Base-by-base conservation (phyloP, 306 rosid genomes). In the Betula pendula region DNA sequence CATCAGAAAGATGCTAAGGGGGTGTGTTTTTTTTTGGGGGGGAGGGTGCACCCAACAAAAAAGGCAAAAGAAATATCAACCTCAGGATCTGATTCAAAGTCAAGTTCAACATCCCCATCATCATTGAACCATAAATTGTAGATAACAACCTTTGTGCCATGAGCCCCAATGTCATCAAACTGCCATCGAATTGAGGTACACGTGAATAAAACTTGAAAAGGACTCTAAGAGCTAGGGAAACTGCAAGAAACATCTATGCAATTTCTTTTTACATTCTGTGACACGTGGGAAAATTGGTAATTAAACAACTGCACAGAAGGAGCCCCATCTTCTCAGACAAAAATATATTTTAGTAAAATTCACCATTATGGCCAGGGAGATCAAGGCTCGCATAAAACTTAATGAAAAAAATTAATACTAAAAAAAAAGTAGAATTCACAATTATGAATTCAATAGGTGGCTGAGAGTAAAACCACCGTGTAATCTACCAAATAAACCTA, bases 81-180 rank as follows among this genome's bases (percentile, higher is more conserved):
- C 97, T 84, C 81, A 24, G 86, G 90, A 73, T 95, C 97, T 25
- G 78, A 77, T 67, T 85, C 84, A 31, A 92, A 92, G 75, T 95
- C 96, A 27, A 95, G 83, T 82, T 95, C 99, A 81, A 83, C 73
- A 79, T 51, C 74, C 43, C 88, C 87, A 76, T 95, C 97, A 20
- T 87, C 91, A 55, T 81, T 85, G 77, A 73, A 76, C 99, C 99
- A 95, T 83, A 95, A 89, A 80, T 92, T 95, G 80, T 89, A 95
- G 83, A 95, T 68, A 50, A 95, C 81, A 77, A 92, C 96, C 84
- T 95, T 95, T 56, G 99, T 95, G 25, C 99, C 99, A 63, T 88
- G 93, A 77, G 89, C 63, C 77, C 97, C 97, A 77, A 92, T 85
- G 81, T 90, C 88, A 59, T 88, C 81, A 88, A 92, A 92, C 99